Evolutionary conservation across 1,284 basidiomycete genomes (phyloP).

Genomic region (Trametes pubescens): DNA sequence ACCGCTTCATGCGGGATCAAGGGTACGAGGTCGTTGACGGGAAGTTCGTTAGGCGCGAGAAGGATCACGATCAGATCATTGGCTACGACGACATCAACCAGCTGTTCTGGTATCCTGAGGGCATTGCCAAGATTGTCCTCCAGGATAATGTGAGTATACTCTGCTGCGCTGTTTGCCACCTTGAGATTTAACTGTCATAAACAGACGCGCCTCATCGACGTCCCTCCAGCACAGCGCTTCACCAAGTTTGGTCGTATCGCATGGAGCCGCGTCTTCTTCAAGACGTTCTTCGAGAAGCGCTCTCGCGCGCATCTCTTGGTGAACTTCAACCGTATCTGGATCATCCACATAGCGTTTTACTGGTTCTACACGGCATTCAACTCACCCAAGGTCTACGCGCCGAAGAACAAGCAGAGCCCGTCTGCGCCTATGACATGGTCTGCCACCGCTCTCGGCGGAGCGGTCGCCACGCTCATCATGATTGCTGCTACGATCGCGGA

Average conservation of each 20-base stretch:
- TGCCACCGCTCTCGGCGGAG: constrained; percentile 91
- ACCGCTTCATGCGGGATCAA: constrained; percentile 96
- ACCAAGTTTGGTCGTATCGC: constrained; percentile 91
- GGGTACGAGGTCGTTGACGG: constrained; percentile 97
- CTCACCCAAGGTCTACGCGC: constrained; percentile 92
- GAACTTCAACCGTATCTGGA: constrained; percentile 98
- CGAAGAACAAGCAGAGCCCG: constrained; percentile 62
- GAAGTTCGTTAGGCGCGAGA: constrained; percentile 94
- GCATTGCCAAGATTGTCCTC: constrained; percentile 91
- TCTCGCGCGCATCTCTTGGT: constrained; percentile 92
- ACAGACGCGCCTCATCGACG: constrained; percentile 89
- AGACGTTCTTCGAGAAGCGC: constrained; percentile 95
- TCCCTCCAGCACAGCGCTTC: constrained; percentile 90
- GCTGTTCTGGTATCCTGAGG: constrained; percentile 99
- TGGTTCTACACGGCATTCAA: constrained; percentile 98
- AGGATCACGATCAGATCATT: constrained; percentile 95
- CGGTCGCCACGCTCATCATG: constrained; percentile 91
- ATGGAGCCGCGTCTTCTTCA: constrained; percentile 95
- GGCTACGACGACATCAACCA: constrained; percentile 99
- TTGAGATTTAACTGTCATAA: neutral
- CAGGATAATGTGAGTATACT: constrained; percentile 79
- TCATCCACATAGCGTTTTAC: constrained; percentile 89
- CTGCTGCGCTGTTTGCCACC: neutral
- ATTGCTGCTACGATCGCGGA: constrained; percentile 90
- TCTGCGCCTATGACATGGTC: constrained; percentile 90